Evolutionary conservation across 1,284 basidiomycete species (phyloP).

Genomic region (Cutaneotrichosporon curvatum): DNA sequence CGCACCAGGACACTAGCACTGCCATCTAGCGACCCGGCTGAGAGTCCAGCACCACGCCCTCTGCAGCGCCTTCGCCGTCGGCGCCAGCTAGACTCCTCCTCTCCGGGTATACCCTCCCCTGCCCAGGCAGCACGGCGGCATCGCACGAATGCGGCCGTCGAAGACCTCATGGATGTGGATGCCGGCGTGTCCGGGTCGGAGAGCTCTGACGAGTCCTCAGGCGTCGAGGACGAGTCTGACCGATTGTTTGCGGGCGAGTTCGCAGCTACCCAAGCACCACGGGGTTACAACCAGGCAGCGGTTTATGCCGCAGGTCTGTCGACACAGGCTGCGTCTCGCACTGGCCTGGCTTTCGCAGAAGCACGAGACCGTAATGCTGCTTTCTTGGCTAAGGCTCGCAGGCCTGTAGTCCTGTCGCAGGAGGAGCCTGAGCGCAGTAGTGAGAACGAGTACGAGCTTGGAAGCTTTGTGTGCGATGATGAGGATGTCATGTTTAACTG

Average conservation of each 20-base stretch:
- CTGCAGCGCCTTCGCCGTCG: constrained; percentile 11
- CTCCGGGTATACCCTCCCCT: not conserved
- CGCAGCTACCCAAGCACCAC: constrained; percentile 47
- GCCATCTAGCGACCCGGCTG: not conserved
- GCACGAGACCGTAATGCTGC: constrained; percentile 6
- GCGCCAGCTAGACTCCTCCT: not conserved
- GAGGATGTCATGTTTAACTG: constrained; percentile 32
- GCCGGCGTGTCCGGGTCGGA: constrained; percentile 33
- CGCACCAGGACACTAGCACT: not conserved
- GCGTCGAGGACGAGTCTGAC: constrained; percentile 43
- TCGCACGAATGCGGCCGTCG: not conserved
- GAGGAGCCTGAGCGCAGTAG: constrained; percentile 32
- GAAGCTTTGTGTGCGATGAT: constrained; percentile 39
- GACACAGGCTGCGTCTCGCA: constrained; percentile 29
- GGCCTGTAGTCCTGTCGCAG: constrained; percentile 36
- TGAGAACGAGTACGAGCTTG: constrained; percentile 41
- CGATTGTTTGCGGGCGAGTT: constrained; percentile 46
- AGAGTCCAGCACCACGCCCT: constrained; percentile 5
- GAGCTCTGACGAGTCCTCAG: constrained; percentile 35
- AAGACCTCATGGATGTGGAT: constrained; percentile 25
- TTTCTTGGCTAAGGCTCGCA: constrained; percentile 39
- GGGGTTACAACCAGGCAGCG: constrained; percentile 45
- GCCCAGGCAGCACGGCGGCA: not conserved
- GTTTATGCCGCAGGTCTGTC: constrained; percentile 40
- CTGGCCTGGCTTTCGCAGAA: constrained; percentile 30